phyloP scores from a whole-genome alignment of 345 rosid species.

The Acer campestre region DNA sequence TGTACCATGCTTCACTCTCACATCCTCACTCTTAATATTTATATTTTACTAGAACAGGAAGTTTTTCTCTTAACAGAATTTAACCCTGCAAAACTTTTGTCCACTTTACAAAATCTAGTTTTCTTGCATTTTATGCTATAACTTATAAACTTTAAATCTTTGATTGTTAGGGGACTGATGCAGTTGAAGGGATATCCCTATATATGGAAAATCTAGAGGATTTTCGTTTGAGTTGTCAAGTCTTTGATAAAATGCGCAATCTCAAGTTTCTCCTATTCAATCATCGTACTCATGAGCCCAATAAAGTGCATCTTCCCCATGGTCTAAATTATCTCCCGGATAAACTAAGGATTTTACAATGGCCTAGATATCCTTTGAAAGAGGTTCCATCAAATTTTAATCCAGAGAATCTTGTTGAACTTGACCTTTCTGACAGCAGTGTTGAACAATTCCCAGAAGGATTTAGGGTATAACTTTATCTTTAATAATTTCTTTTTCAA shows the following conservation, averaged over 20 bases:
- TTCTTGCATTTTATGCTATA: no score
- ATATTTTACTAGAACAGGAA: no score
- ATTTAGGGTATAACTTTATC: neutral
- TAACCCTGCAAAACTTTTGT: no score
- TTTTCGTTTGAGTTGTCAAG: neutral
- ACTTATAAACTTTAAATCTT: neutral
- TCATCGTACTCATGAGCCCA: neutral
- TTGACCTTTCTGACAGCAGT: neutral
- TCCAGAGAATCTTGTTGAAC: slow-evolving; percentile 15
- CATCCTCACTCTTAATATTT: no score
- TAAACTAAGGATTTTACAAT: slow-evolving; percentile 12
- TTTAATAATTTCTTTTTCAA: neutral
- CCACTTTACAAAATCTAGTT: no score
- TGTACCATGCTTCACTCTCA: no score
- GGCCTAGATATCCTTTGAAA: slow-evolving; percentile 21
- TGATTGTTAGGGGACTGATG: neutral
- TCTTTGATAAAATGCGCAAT: neutral
- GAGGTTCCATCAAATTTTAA: slow-evolving; percentile 9
- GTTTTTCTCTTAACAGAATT: no score
- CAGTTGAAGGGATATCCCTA: neutral
- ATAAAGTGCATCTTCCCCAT: neutral
- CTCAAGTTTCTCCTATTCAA: neutral
- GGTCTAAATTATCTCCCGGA: slow-evolving; percentile 13
- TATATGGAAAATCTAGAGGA: neutral
- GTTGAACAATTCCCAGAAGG: slow-evolving; percentile 17